Evolutionary conservation across 495 filamentous ascomycete genomes (phyloP), one percentile per base, ranked within the genome.

Genomic region (Penicillium macrosclerotiorum): DNA sequence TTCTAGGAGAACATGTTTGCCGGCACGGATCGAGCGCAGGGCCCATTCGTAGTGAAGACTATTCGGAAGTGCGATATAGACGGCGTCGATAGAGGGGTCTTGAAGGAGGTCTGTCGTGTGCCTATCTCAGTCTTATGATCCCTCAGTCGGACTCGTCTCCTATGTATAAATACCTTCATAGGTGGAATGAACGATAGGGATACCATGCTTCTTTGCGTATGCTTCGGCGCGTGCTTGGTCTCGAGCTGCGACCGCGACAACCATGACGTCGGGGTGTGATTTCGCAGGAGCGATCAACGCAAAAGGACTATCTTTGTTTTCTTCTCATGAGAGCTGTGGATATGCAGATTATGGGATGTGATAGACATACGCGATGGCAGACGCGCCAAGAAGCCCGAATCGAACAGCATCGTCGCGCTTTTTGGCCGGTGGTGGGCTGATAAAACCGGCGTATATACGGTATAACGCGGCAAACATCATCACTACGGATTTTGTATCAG

Each of bases 201-300:
- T 84, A 5, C 61, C 59, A 52, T 84, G 67, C 42, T 72, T 75
- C 55, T 77, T 75, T 2, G 83, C 82, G 57, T 74, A 85, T 0
- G 60, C 63, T 37, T 74, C 56, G 0, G 82, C 83, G 42, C 68
- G 76, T 5, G 58, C 57, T 9, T 41, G 51, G 47, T 83, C 75
- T n/a, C 81, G 69, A 5, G 82, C 77, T 5, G 83, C 79, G 0
- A 88, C 73, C 1, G 76, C 76, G 1, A 69, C 68, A 25, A 88
- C 46, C 16, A 81, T 67, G 22, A 83, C 77, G 34, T 82, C 81
- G 0, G 81, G 68, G 51, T 86, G 82, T 5, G 68, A 67, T 38
- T 65, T 74, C 5, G 82, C 79, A 0, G 83, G 79, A n/a, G 41
- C 50, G 26, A 85, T 78, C 8, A 86, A 42, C 8, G 79, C 65